Evolutionary conservation across 2,329 filamentous ascomycete genomes (phyloP).

Genomic region (Colletotrichum lini): DNA sequence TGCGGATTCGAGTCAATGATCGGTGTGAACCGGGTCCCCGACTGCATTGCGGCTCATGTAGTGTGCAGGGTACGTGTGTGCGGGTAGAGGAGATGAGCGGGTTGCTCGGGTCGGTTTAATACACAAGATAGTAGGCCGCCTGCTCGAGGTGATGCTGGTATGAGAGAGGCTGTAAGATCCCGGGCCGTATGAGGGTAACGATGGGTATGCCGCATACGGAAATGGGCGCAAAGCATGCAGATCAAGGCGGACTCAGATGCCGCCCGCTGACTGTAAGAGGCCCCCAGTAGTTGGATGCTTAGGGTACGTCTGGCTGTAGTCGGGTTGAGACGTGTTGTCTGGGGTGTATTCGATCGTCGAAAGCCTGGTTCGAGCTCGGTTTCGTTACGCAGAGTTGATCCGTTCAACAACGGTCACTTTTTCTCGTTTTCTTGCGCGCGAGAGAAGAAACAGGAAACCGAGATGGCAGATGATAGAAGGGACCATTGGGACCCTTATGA

Average conservation of each 20-base stretch:
- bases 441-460: too few relatives aligned
- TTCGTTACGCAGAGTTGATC: not conserved
- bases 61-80: not conserved
- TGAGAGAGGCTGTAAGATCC: not conserved
- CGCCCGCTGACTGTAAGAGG: not conserved
- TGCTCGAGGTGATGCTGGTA: not conserved
- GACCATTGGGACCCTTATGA: conserved; percentile 10
- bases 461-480: not conserved
- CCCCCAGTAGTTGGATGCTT: not conserved
- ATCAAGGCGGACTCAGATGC: not conserved
- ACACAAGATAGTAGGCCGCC: not conserved
- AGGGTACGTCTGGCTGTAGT: not conserved
- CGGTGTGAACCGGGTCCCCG: not conserved
- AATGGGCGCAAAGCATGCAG: not conserved
- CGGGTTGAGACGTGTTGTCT: too few relatives aligned
- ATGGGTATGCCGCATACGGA: conserved; percentile 11
- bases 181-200: conserved; percentile 5
- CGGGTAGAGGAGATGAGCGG: not conserved
- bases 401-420: not conserved
- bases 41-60: conserved; percentile 9
- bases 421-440: conserved; percentile 17
- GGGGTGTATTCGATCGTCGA: not conserved
- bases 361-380: not conserved
- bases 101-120: too few relatives aligned
- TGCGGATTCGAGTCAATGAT: conserved; percentile 10